phyloP scores from a whole-genome alignment of 495 filamentous ascomycete genomes.

The Lasiosphaeria miniovina region DNA sequence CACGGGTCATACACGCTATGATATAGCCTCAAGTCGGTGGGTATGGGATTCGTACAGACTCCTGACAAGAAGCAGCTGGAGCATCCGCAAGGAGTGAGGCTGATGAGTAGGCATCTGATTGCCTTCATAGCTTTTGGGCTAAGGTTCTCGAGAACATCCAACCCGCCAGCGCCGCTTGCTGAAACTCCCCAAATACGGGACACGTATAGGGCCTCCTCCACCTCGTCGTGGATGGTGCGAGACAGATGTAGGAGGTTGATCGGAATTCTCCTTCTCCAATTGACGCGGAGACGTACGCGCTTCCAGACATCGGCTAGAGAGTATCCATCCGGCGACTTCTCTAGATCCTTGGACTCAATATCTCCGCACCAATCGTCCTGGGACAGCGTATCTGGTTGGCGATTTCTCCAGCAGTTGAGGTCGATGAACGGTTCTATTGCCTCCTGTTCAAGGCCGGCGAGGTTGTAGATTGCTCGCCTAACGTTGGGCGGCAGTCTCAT shows the following conservation, averaged over 20 bases:
- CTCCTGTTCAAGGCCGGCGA: background rate
- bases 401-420: slow-evolving; percentile 3
- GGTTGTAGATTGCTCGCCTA: slow-evolving; percentile 3
- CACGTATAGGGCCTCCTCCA: slow-evolving; percentile 4
- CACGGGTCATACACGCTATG: background rate
- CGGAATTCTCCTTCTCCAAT: slow-evolving; percentile 5
- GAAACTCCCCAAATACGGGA: slow-evolving; percentile 1
- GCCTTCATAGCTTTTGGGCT: background rate
- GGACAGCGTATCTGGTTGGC: background rate
- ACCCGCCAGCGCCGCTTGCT: slow-evolving; percentile 1
- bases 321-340: background rate
- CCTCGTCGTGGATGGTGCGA: slow-evolving; percentile 4
- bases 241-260: slow-evolving; percentile 4
- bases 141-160: slow-evolving; percentile 6
- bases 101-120: slow-evolving; percentile 4
- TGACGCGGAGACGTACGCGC: slow-evolving; percentile 2
- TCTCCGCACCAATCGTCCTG: background rate
- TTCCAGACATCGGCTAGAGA: background rate
- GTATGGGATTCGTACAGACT: slow-evolving; percentile 1
- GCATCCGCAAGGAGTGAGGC: slow-evolving; percentile 6
- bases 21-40: slow-evolving; percentile 1
- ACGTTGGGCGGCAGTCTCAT: slow-evolving; percentile 5
- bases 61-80: background rate
- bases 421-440: background rate
- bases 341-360: background rate